phyloP scores from a whole-genome alignment of 2,329 filamentous ascomycete species.

The Arthrobotrys musiformis region DNA sequence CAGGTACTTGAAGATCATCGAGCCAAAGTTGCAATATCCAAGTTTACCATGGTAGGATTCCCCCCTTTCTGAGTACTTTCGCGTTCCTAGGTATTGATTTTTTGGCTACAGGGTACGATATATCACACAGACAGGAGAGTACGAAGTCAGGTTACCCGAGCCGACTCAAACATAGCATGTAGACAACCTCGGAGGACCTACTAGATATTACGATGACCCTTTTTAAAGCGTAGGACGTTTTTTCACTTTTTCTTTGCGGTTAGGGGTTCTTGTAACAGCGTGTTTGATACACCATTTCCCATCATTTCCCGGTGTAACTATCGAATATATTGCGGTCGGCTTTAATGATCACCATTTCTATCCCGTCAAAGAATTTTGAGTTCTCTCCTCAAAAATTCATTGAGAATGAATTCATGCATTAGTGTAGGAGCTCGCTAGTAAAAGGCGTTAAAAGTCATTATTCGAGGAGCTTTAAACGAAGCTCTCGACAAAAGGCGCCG shows the following conservation, averaged over 20 bases:
- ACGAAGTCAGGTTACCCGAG: slow-evolving; percentile 62
- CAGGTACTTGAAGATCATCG: slow-evolving; percentile 97
- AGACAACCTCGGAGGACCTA: not conserved
- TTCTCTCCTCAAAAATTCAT: not conserved
- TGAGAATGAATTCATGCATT: no score
- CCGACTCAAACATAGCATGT: slow-evolving; percentile 76
- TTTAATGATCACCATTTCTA: not conserved
- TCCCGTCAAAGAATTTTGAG: not conserved
- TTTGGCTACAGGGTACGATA: slow-evolving; percentile 86
- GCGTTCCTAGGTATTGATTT: not conserved
- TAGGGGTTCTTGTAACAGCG: slow-evolving; percentile 35
- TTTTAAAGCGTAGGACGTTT: not conserved
- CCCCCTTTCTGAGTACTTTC: not conserved
- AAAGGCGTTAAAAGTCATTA: no score
- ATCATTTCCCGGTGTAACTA: slow-evolving; percentile 6
- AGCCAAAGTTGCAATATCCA: slow-evolving; percentile 74
- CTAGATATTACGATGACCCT: not conserved
- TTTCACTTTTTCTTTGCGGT: no score
- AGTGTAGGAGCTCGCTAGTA: no score
- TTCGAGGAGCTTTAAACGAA: no score
- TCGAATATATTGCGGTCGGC: slow-evolving; percentile 7
- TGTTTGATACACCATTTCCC: slow-evolving; percentile 46
- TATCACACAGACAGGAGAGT: slow-evolving; percentile 82
- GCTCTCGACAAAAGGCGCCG: no score
- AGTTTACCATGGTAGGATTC: slow-evolving; percentile 69